Conservation (phyloP, 2,329 filamentous ascomycete genomes). For the Gnomoniopsis sp. region DNA sequence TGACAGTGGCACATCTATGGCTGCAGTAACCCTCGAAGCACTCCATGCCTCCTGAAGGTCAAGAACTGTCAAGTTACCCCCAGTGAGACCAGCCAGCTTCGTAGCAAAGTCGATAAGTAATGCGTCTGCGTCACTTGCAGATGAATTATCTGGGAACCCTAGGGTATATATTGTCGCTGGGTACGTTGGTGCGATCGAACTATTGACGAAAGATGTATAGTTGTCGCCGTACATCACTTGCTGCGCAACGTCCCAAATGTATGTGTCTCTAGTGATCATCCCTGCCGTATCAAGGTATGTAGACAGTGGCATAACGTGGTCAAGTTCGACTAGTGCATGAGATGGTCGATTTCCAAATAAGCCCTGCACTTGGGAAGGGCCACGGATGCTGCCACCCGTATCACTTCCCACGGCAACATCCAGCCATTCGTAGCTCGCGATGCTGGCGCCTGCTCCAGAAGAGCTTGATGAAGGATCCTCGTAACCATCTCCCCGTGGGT, state of each 20-base stretch:
- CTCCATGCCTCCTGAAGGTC: conserved; percentile 26
- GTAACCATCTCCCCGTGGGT: conserved; percentile 45
- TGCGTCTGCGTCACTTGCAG: conserved; percentile 15
- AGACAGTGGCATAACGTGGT: conserved; percentile 40
- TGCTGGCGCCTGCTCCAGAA: conserved; percentile 34
- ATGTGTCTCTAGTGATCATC: conserved; percentile 35
- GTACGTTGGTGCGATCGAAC: neutral
- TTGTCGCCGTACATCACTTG: conserved; percentile 30
- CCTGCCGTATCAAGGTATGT: conserved; percentile 41
- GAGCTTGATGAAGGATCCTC: conserved; percentile 44
- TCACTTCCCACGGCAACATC: conserved; percentile 42
- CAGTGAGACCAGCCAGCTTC: conserved; percentile 26
- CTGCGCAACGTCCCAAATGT: conserved; percentile 31
- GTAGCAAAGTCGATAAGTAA: conserved; percentile 27
- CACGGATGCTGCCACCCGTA: conserved; percentile 44
- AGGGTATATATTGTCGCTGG: conserved; percentile 29
- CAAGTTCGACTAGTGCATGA: conserved; percentile 35
- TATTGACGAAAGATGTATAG: conserved; percentile 26
- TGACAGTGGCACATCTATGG: conserved; percentile 17
- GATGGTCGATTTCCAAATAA: conserved; percentile 43
- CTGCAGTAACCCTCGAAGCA: conserved; percentile 8
- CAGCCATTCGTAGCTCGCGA: conserved; percentile 42
- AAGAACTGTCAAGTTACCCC: conserved; percentile 19
- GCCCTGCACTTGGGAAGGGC: conserved; percentile 39
- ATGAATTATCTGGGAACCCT: conserved; percentile 22